Evolutionary conservation across 306 rosid genomes (phyloP), one percentile per base, ranked within the genome.

Genomic region (Vicia villosa): DNA sequence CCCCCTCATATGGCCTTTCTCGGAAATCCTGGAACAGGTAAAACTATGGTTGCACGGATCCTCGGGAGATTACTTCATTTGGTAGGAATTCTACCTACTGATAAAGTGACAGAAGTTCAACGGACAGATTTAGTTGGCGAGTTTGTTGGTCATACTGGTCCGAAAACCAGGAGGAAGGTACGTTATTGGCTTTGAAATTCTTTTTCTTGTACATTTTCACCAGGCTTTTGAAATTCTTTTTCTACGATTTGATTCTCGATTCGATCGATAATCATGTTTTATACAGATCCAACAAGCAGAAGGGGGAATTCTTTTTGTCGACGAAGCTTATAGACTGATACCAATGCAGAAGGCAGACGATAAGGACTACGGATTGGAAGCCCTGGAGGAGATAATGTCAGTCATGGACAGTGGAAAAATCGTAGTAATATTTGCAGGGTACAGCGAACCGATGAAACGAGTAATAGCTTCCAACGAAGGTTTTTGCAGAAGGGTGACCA

Each of bases 1-100:
- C 83, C 97, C 8, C 99, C 99, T 73, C 99, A 95, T 80, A 89
- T 95, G 99, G 99, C 99, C 43, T 95, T 95, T 79, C 96, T 91
- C 54, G 99, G 99, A 54, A 91, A 95, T 82, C 99, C 99, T 5
- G 99, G 97, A 81, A 91, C 99, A 79, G 99, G 99, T 73, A 91
- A 95, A 86, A 95, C 99, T 52, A 91, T 91, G 99, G 84, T 95
- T 26, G 99, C 99, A 37, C 85, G 97, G 73, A 81, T 91, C 67
- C 97, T 95, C 59, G 97, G 99, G 74, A 91, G 74, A 76, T 80
- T 95, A 80, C 99, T 91, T 73, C 81, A 89, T 74, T 91, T 86
- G 97, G 97, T 95, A 45, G 97, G 99, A 76, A 87, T 95, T 80
- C 87, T 95, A 66, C 96, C 97, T 0, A 89, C 92, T 1, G 87